These are phyloP conservation scores for Wickerhamiella dianesei DNA, from an alignment of 805 yeast genomes.

Conservation along the genomic window DNA sequence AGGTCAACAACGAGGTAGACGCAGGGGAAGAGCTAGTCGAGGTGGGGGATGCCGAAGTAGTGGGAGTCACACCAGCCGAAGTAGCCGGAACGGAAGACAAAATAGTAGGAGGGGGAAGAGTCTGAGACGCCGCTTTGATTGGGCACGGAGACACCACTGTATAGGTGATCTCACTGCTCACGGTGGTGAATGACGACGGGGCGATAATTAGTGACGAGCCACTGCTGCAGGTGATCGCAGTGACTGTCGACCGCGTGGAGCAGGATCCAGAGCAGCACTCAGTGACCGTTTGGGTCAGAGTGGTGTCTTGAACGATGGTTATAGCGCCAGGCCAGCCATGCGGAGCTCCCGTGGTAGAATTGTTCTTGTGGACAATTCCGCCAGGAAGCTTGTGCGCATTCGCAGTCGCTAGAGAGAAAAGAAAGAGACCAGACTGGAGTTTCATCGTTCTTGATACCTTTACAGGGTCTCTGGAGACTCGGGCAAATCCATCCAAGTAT, in stretches of 20 bases:
- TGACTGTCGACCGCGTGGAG: not conserved
- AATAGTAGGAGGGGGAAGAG: not conserved
- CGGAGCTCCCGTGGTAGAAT: not conserved
- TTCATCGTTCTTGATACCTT: not conserved
- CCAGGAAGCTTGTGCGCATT: not conserved
- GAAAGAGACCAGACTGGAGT: not conserved
- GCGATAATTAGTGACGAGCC: not conserved
- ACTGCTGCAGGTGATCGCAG: not conserved
- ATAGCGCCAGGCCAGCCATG: not conserved
- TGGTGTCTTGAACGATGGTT: not conserved
- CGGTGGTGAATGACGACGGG: not conserved
- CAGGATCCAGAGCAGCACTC: not conserved
- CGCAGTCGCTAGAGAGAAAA: not conserved
- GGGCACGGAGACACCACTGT: not conserved
- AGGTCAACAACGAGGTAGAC: no score
- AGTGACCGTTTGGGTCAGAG: not conserved
- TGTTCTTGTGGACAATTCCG: not conserved
- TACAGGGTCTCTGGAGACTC: no score
- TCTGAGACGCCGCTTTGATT: not conserved
- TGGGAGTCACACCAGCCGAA: not conserved
- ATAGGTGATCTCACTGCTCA: not conserved
- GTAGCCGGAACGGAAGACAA: not conserved
- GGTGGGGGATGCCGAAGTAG: not conserved
- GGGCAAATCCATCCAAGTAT: not conserved
- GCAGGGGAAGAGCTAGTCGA: no score